These are phyloP conservation scores for Sugiyamaella sp. DNA, from an alignment of 1,139 yeast species.

Conservation along the genomic window DNA sequence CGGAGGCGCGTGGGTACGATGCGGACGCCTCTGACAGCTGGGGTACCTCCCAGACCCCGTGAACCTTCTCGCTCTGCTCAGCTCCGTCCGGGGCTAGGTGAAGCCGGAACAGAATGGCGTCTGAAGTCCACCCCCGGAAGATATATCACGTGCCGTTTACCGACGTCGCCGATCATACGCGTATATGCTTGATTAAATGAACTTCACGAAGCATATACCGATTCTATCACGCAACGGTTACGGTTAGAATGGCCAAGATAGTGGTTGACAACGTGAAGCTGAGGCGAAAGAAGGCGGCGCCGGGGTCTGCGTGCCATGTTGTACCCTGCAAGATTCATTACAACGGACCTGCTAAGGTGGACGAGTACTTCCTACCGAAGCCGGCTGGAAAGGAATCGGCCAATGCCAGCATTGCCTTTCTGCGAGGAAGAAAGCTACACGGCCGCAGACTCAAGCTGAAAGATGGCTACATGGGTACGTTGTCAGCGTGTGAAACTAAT, in stretches of 20 bases:
- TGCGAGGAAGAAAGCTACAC: constrained; percentile 35
- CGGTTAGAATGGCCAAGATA: constrained; percentile 7
- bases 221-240: not conserved
- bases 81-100: too few relatives aligned
- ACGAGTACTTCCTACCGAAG: constrained; percentile 27
- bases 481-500: constrained; percentile 14
- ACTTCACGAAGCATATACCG: not conserved
- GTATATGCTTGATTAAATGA: not conserved
- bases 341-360: constrained; percentile 34
- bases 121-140: too few relatives aligned
- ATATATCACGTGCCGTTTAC: not conserved
- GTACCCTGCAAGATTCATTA: constrained; percentile 37
- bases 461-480: constrained; percentile 28
- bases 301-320: constrained; percentile 28
- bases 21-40: too few relatives aligned
- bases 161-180: not conserved
- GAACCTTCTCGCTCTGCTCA: too few relatives aligned
- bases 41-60: too few relatives aligned
- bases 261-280: constrained; percentile 2
- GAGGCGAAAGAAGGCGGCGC: not conserved
- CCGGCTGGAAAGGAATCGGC: constrained; percentile 8
- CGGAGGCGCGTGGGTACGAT: too few relatives aligned
- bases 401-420: constrained; percentile 14
- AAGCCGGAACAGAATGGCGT: too few relatives aligned
- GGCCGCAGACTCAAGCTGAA: constrained; percentile 30